phyloP scores from a whole-genome alignment of 768 basidiomycete genomes.

The Leccinum aurantiacum region DNA sequence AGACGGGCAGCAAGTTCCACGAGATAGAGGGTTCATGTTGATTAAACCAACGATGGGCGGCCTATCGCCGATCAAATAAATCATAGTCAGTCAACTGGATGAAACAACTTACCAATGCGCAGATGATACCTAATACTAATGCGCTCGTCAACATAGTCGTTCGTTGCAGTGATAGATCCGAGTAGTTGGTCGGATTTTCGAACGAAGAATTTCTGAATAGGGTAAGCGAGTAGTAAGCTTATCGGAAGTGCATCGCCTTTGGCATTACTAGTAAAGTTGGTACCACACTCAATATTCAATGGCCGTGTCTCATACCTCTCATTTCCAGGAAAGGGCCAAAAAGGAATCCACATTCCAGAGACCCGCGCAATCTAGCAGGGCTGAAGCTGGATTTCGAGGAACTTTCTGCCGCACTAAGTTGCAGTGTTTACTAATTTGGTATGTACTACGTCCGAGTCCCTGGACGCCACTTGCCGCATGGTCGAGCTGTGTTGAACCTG shows the following conservation, averaged over 20 bases:
- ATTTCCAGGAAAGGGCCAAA: background rate
- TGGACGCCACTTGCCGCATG: background rate
- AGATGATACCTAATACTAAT: slow-evolving; percentile 17
- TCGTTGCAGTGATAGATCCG: background rate
- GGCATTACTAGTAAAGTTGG: too few relatives aligned
- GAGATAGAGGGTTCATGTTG: slow-evolving; percentile 18
- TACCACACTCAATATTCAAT: too few relatives aligned
- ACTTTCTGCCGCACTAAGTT: background rate
- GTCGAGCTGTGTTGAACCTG: background rate
- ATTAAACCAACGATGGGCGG: slow-evolving; percentile 19
- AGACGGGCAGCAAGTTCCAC: slow-evolving; percentile 12
- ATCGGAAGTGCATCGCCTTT: slow-evolving; percentile 7
- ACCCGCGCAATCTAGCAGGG: background rate
- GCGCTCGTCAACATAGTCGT: slow-evolving; percentile 8
- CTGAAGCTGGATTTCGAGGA: background rate
- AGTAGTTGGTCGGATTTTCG: background rate
- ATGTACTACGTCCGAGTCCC: too few relatives aligned
- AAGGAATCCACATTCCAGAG: background rate
- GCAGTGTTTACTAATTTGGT: background rate
- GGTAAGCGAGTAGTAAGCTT: slow-evolving; percentile 9
- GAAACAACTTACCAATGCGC: slow-evolving; percentile 16
- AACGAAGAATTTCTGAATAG: background rate
- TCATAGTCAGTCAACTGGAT: background rate
- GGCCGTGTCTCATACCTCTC: background rate
- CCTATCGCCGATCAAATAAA: slow-evolving; percentile 6